These are phyloP conservation scores for Mucor indicus DNA, from an alignment of 371 early-diverging fungal species.

Conservation along the genomic window DNA sequence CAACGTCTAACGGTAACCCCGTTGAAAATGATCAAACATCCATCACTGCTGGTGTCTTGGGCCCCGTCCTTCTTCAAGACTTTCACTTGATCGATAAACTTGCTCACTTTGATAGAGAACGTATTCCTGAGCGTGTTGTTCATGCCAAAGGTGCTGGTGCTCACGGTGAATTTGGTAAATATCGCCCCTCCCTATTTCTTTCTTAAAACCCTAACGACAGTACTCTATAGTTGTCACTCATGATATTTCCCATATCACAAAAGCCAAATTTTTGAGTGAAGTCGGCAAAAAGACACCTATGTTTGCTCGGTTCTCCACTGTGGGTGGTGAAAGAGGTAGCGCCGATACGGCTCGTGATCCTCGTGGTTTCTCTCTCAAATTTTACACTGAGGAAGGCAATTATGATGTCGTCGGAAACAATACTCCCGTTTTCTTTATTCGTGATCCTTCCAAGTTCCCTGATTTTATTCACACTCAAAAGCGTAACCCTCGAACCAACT, in stretches of 20 bases:
- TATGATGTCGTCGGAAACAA: conserved; percentile 74
- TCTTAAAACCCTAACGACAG: not conserved
- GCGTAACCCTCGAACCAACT: conserved; percentile 71
- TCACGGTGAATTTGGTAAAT: conserved; percentile 71
- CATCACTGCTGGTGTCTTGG: conserved; percentile 54
- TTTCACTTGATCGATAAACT: conserved; percentile 78
- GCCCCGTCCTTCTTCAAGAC: conserved; percentile 61
- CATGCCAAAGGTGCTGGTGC: conserved; percentile 85
- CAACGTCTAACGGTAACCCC: conserved; percentile 59
- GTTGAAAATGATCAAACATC: conserved; percentile 67
- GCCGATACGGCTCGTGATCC: conserved; percentile 75
- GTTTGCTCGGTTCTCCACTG: conserved; percentile 81
- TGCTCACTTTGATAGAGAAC: conserved; percentile 82
- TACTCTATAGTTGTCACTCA: conserved; percentile 60
- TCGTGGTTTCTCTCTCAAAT: conserved; percentile 75
- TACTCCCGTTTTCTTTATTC: conserved; percentile 65
- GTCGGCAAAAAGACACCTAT: conserved; percentile 74
- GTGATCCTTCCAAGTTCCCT: conserved; percentile 76
- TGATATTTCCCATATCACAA: conserved; percentile 65
- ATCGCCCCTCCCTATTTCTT: not conserved
- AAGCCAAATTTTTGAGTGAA: conserved; percentile 68
- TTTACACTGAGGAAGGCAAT: conserved; percentile 72
- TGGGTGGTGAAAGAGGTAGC: conserved; percentile 70
- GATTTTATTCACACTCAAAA: conserved; percentile 83
- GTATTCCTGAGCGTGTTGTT: conserved; percentile 82